A percentile compares a stretch with the other conserved stretches of the same genome.
Conservation (phyloP, 495 filamentous ascomycete species). For the Penicillium odoratum region DNA sequence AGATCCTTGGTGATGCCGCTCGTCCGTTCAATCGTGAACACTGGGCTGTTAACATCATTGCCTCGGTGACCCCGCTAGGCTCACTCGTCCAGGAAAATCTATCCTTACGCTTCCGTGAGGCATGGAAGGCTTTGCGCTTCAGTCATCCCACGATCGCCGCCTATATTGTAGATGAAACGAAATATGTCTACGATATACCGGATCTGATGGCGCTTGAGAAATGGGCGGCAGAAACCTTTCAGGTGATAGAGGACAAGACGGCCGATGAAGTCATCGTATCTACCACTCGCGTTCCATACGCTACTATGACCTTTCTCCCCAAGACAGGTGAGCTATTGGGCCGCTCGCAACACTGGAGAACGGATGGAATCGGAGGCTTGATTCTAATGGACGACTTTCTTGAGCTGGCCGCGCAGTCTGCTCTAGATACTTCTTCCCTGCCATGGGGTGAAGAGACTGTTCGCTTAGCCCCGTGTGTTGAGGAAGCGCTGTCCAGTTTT, state of each 20-base stretch:
- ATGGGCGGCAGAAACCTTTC: conserved; percentile 6
- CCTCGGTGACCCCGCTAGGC: conserved; percentile 6
- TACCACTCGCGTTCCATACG: conserved; percentile 6
- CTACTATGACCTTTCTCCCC: conserved; percentile 7
- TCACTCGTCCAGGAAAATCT: conserved; percentile 6
- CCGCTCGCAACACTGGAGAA: conserved; percentile 8
- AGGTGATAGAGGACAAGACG: conserved; percentile 7
- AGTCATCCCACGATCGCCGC: conserved; percentile 6
- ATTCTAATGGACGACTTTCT: conserved; percentile 7
- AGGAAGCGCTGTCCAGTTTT: neutral
- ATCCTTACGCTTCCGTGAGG: conserved; percentile 1
- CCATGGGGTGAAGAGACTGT: conserved; percentile 5
- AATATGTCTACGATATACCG: conserved; percentile 8
- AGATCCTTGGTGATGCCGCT: conserved; percentile 8
- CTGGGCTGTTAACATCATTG: conserved; percentile 8
- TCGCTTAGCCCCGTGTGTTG: conserved; percentile 5
- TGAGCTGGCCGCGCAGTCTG: conserved; percentile 1
- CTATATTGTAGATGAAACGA: conserved; percentile 6
- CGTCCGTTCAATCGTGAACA: conserved; percentile 9
- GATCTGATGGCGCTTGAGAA: neutral
- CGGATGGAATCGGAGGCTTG: conserved; percentile 5
- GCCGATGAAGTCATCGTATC: conserved; percentile 6
- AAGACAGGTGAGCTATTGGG: conserved; percentile 6
- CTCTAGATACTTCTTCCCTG: neutral
- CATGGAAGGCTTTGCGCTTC: conserved; percentile 5